Conservation (phyloP, 805 yeast species). For the Pichia californica region DNA sequence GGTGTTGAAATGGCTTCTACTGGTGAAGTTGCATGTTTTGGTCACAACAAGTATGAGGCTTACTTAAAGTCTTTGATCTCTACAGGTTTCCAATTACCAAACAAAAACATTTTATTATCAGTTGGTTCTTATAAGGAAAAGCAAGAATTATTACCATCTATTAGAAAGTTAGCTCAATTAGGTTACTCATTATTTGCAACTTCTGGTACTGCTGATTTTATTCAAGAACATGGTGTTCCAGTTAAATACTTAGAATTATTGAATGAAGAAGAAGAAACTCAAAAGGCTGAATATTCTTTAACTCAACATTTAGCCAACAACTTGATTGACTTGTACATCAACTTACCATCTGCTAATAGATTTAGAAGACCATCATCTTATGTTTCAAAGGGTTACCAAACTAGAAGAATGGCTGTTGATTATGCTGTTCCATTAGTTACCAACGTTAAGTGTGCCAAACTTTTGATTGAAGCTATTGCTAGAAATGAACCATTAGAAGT, state of each 20-base stretch:
- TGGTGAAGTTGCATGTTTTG: slow-evolving; percentile 97
- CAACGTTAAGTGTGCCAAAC: slow-evolving; percentile 94
- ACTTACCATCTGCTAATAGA: slow-evolving; percentile 93
- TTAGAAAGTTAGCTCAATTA: slow-evolving; percentile 68
- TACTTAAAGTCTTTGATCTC: slow-evolving; percentile 91
- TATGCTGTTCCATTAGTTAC: slow-evolving; percentile 96
- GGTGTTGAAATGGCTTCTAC: slow-evolving; percentile 99
- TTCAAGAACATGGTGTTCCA: slow-evolving; percentile 89
- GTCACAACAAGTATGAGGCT: slow-evolving; percentile 94
- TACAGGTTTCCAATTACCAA: slow-evolving; percentile 91
- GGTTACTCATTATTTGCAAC: slow-evolving; percentile 94
- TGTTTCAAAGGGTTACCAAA: slow-evolving; percentile 93
- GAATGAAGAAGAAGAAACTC: slow-evolving; percentile 59
- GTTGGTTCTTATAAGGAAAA: slow-evolving; percentile 97
- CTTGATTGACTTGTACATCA: slow-evolving; percentile 91
- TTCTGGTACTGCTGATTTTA: slow-evolving; percentile 98
- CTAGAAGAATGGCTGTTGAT: slow-evolving; percentile 99
- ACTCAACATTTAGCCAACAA: slow-evolving; percentile 95
- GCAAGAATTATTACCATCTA: slow-evolving; percentile 84
- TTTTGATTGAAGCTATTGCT: slow-evolving; percentile 88
- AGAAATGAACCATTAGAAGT: slow-evolving; percentile 64
- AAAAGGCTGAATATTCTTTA: slow-evolving; percentile 89
- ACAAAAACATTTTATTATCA: slow-evolving; percentile 87
- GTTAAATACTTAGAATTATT: slow-evolving; percentile 92
- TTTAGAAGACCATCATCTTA: slow-evolving; percentile 98